These are phyloP conservation scores for Tetragonia tetragonoides DNA, from an alignment of 148 eudicot species.

Conservation along the genomic window DNA sequence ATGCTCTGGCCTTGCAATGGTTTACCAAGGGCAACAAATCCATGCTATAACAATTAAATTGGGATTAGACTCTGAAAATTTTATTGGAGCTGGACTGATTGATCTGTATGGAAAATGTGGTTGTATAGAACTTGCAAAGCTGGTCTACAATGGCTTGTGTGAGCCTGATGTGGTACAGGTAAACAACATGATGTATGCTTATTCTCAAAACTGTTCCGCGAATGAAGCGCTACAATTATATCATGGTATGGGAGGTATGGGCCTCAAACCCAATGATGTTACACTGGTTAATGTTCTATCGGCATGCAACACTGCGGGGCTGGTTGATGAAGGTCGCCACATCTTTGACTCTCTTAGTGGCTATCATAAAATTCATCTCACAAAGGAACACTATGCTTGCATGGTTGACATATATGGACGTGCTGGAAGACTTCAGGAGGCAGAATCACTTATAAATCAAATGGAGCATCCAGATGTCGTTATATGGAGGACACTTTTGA, in stretches of 20 bases:
- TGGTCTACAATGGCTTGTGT: conserved; percentile 33
- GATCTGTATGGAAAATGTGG: conserved; percentile 49
- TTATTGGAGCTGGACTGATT: conserved; percentile 34
- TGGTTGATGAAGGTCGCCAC: conserved; percentile 41
- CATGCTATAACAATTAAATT: conserved; percentile 34
- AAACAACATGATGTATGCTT: conserved; percentile 45
- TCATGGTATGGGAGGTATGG: conserved; percentile 29
- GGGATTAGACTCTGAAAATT: conserved; percentile 31
- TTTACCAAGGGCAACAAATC: conserved; percentile 42
- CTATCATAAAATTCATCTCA: conserved; percentile 20
- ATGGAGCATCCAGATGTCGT: conserved; percentile 37
- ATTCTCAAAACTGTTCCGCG: conserved; percentile 42
- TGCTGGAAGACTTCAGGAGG: conserved; percentile 42
- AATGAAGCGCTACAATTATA: conserved; percentile 30
- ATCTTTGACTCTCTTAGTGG: conserved; percentile 29
- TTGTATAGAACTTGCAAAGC: conserved; percentile 34
- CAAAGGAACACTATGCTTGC: conserved; percentile 44
- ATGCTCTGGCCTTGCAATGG: conserved; percentile 42
- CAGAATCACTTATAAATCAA: conserved; percentile 33
- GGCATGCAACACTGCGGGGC: conserved; percentile 39
- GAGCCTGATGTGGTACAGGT: conserved; percentile 39
- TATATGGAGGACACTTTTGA: conserved; percentile 41
- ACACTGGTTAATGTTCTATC: conserved; percentile 36
- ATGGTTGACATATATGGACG: conserved; percentile 46
- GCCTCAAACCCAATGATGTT: conserved; percentile 39